Evolutionary conservation across 140 eudicot genomes (phyloP).

Genomic region (Stevia rebaudiana): DNA sequence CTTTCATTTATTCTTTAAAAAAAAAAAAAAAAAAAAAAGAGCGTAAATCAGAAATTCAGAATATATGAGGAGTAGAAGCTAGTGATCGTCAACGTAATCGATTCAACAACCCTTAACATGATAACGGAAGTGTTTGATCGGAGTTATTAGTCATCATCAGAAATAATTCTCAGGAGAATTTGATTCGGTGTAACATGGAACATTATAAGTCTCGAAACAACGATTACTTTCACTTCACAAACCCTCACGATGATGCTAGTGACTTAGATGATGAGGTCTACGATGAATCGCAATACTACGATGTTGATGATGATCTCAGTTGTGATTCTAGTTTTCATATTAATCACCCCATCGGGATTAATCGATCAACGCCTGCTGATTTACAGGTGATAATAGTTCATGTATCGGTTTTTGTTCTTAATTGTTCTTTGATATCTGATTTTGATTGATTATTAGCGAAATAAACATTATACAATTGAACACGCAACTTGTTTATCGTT

Average conservation of each 20-base stretch:
- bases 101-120: background rate
- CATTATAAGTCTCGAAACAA: conserved; percentile 34
- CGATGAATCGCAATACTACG: conserved; percentile 9
- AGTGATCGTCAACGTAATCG: conserved; percentile 1
- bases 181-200: conserved; percentile 22
- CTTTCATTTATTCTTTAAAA: too few species aligned
- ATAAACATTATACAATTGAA: background rate
- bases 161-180: background rate
- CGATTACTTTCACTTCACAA: conserved; percentile 36
- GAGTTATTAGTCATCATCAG: background rate
- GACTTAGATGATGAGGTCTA: conserved; percentile 20
- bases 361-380: conserved; percentile 10
- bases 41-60: background rate
- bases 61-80: background rate
- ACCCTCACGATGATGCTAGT: conserved; percentile 30
- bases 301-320: conserved; percentile 27
- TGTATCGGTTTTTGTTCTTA: conserved; percentile 5
- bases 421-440: background rate
- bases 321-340: conserved; percentile 28
- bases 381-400: conserved; percentile 20
- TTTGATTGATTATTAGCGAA: background rate
- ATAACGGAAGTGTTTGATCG: conserved; percentile 12
- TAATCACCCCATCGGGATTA: conserved; percentile 6
- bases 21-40: background rate
- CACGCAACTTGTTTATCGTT: conserved; percentile 5